These are phyloP conservation scores for Pseudogymnoascus destructans DNA, from an alignment of 2,329 filamentous ascomycete species.

Conservation along the genomic window DNA sequence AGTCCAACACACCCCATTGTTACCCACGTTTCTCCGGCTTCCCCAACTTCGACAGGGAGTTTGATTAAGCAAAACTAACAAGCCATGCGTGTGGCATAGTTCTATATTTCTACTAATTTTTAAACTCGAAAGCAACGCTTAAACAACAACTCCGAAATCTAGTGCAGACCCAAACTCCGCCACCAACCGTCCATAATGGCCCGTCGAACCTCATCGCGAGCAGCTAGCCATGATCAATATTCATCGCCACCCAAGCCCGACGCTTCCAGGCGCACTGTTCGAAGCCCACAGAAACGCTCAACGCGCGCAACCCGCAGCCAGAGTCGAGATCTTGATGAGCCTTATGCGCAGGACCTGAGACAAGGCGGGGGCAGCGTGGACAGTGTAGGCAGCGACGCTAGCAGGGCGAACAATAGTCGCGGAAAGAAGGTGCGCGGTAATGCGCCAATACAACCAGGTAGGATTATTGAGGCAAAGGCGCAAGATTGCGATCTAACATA, in stretches of 20 bases:
- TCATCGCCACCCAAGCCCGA: conserved; percentile 20
- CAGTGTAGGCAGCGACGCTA: conserved; percentile 17
- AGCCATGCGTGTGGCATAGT: background rate
- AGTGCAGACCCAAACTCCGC: background rate
- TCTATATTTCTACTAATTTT: background rate
- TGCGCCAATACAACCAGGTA: conserved; percentile 14
- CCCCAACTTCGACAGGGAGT: background rate
- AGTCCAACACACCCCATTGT: background rate
- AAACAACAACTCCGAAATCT: background rate
- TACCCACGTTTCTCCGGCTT: background rate
- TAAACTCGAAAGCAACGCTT: background rate
- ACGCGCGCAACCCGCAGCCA: conserved; percentile 28
- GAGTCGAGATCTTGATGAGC: conserved; percentile 26
- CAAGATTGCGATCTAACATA: conserved; percentile 10
- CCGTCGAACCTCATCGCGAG: conserved; percentile 16
- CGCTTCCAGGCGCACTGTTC: conserved; percentile 10
- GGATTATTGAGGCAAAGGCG: background rate
- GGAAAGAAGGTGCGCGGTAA: conserved; percentile 15
- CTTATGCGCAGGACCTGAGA: conserved; percentile 10
- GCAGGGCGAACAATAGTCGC: conserved; percentile 13
- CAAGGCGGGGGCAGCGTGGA: conserved; percentile 15
- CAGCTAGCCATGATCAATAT: conserved; percentile 17
- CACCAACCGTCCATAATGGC: background rate
- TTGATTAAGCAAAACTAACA: background rate
- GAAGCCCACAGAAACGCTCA: conserved; percentile 15